A percentile compares a stretch with the other conserved stretches of the same genome.
Evolutionary conservation across 345 rosid genomes (phyloP).

Genomic region (Anacardium occidentale): DNA sequence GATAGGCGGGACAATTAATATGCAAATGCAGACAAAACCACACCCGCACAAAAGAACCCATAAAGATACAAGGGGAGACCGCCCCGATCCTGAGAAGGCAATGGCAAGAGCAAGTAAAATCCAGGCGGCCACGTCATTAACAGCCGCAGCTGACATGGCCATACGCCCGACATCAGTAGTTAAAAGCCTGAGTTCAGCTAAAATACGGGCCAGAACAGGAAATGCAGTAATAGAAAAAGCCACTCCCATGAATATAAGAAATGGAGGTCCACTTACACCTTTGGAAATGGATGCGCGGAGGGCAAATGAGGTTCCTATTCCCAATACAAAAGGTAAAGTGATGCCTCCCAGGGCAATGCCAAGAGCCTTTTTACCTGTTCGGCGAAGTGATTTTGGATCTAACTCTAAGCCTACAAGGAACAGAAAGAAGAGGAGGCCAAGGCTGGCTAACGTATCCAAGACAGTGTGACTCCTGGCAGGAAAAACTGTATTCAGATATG

Average conservation of each 20-base stretch:
- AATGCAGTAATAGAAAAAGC: slow-evolving; percentile 81
- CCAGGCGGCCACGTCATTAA: slow-evolving; percentile 82
- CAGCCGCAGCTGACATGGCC: slow-evolving; percentile 83
- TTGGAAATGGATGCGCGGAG: slow-evolving; percentile 43
- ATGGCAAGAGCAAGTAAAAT: slow-evolving; percentile 78
- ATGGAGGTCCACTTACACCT: slow-evolving; percentile 42
- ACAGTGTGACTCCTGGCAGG: slow-evolving; percentile 60
- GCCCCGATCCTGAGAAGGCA: slow-evolving; percentile 53
- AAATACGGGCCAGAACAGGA: slow-evolving; percentile 77
- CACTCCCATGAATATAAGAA: slow-evolving; percentile 85
- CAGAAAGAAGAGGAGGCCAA: slow-evolving; percentile 77
- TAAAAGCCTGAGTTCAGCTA: slow-evolving; percentile 80
- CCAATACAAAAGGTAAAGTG: slow-evolving; percentile 54
- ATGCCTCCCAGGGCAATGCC: slow-evolving; percentile 70
- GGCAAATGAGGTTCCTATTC: slow-evolving; percentile 59
- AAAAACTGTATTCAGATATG: slow-evolving; percentile 45
- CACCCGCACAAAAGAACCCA: slow-evolving; percentile 69
- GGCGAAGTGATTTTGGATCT: slow-evolving; percentile 48
- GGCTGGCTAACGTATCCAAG: slow-evolving; percentile 71
- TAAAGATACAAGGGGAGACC: slow-evolving; percentile 54
- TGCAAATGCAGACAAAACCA: slow-evolving; percentile 45
- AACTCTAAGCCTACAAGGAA: slow-evolving; percentile 74
- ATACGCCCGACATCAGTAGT: slow-evolving; percentile 74
- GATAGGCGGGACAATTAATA: slow-evolving; percentile 38
- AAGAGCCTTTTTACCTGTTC: slow-evolving; percentile 56